Evolutionary conservation across 768 basidiomycete genomes (phyloP).

Genomic region (Xerocomellus intermedius): DNA sequence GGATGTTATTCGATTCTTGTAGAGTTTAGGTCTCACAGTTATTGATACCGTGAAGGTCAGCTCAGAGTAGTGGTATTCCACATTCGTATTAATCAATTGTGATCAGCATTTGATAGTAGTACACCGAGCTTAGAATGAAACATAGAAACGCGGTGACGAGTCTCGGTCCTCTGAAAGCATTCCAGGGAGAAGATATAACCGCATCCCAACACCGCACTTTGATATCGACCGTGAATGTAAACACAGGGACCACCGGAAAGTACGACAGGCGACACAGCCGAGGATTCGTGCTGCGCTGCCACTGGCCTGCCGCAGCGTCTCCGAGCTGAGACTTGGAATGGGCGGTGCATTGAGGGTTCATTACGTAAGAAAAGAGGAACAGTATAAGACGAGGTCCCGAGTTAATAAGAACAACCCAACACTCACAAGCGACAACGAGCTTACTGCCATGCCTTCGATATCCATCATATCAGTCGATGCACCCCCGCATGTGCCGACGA

Average conservation of each 20-base stretch:
- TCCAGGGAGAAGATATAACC: conserved; percentile 14
- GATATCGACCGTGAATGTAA: not conserved
- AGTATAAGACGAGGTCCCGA: conserved; percentile 3
- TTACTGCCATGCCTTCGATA: conserved; percentile 26
- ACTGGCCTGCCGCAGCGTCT: conserved; percentile 4
- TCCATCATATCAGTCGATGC: conserved; percentile 24
- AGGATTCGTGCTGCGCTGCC: too few species aligned
- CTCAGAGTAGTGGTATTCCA: not conserved
- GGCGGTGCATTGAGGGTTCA: conserved; percentile 3
- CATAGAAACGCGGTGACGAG: conserved; percentile 1
- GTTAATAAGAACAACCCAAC: not conserved
- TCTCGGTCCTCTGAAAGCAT: conserved; percentile 2
- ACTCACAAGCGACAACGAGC: conserved; percentile 1
- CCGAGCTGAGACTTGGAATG: too few species aligned
- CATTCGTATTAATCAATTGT: not conserved
- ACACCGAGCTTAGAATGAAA: conserved; percentile 7
- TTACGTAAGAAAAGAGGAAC: conserved; percentile 20
- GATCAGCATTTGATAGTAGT: conserved; percentile 4
- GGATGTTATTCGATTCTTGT: conserved; percentile 1
- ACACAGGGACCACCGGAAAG: conserved; percentile 14
- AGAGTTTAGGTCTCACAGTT: not conserved
- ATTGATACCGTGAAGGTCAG: conserved; percentile 7
- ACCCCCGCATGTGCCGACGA: not conserved
- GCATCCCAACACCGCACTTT: conserved; percentile 10
- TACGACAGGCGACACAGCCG: conserved; percentile 20